Percentiles rank a stretch among this genome's conserved stretches.
Conservation (phyloP, 2,329 filamentous ascomycete species). For the Colletotrichum horii region DNA sequence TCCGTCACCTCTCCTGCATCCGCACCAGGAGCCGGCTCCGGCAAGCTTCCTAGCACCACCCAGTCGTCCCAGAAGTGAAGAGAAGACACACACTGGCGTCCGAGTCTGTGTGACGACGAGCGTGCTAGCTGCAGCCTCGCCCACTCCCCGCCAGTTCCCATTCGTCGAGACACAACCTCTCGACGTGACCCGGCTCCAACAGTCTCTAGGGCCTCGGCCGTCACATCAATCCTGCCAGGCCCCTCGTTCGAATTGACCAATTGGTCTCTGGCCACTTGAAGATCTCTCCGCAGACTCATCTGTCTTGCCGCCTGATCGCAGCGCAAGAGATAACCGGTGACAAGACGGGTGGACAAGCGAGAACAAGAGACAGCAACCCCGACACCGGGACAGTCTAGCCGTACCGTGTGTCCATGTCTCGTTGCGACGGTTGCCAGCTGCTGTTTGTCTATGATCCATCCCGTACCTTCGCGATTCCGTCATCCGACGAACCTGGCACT, state of each 20-base stretch:
- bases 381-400: not conserved
- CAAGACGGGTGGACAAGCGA: not conserved
- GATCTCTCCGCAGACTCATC: not conserved
- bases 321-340: not conserved
- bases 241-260: not conserved
- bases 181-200: conserved; percentile 2
- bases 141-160: conserved; percentile 1
- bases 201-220: not conserved
- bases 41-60: conserved; percentile 5
- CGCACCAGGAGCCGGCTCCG: not conserved
- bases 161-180: not conserved
- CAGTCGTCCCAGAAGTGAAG: not conserved
- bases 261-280: not conserved
- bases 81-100: not conserved
- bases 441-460: not conserved
- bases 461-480: not conserved
- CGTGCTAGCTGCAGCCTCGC: conserved; percentile 8
- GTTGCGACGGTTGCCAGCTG: not conserved
- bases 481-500: conserved; percentile 3
- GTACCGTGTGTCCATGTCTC: not conserved
- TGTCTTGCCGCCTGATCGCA: not conserved
- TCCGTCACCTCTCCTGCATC: not conserved
- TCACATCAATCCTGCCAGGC: not conserved
- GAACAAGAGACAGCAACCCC: not conserved
- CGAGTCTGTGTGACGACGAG: conserved; percentile 13